phyloP scores from a whole-genome alignment of 495 filamentous ascomycete genomes.

The Amniculicola lignicola region DNA sequence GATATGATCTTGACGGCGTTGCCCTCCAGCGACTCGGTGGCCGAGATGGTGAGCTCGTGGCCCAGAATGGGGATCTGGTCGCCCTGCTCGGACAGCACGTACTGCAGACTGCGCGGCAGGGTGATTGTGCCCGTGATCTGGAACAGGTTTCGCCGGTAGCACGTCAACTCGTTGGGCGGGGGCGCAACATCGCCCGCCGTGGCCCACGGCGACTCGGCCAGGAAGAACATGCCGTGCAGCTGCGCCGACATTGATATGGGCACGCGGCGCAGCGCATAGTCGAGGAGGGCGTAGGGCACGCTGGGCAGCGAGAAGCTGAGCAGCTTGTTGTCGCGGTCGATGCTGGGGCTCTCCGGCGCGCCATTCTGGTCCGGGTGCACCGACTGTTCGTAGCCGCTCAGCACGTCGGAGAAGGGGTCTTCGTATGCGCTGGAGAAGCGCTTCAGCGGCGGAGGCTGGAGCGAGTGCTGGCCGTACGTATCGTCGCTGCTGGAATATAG shows the following conservation, averaged over 20 bases:
- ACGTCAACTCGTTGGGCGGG: constrained; percentile 78
- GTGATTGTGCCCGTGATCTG: constrained; percentile 83
- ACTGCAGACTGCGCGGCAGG: constrained; percentile 66
- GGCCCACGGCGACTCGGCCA: constrained; percentile 77
- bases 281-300: constrained; percentile 66
- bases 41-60: constrained; percentile 75
- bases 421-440: constrained; percentile 43
- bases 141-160: constrained; percentile 87
- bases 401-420: constrained; percentile 45
- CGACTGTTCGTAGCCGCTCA: constrained; percentile 43
- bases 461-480: constrained; percentile 24
- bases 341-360: constrained; percentile 39
- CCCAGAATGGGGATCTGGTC: constrained; percentile 70
- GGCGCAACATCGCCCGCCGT: constrained; percentile 60
- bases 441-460: constrained; percentile 37
- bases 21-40: constrained; percentile 86
- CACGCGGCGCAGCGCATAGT: constrained; percentile 60
- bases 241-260: constrained; percentile 71
- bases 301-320: constrained; percentile 72
- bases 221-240: constrained; percentile 92
- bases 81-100: constrained; percentile 74
- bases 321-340: constrained; percentile 73
- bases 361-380: constrained; percentile 36
- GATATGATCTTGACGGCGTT: constrained; percentile 86
- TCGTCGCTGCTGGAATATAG: constrained; percentile 32